These are phyloP conservation scores for Lanmaoa pseudosensibilis DNA, from an alignment of 768 basidiomycete genomes.

Conservation along the genomic window DNA sequence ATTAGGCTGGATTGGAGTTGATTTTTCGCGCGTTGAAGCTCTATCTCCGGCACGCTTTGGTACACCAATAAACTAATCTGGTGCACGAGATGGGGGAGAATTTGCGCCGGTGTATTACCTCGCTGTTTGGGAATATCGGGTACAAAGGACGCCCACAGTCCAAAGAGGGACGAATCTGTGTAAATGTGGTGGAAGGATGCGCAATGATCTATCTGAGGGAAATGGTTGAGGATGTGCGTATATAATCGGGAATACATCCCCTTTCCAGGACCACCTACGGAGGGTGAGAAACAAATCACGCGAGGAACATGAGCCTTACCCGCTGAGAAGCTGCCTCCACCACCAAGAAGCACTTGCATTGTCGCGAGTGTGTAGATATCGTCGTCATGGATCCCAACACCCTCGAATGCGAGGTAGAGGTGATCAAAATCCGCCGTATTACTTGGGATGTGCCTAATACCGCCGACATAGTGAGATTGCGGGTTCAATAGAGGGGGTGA, in stretches of 20 bases:
- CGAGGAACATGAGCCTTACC: constrained; percentile 39
- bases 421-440: constrained; percentile 78
- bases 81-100: constrained; percentile 82
- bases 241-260: constrained; percentile 99
- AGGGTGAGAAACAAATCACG: constrained; percentile 5
- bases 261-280: constrained; percentile 88
- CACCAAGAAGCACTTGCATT: constrained; percentile 92
- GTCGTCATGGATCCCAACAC: constrained; percentile 84
- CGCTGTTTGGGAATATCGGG: constrained; percentile 56
- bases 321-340: constrained; percentile 95
- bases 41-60: constrained; percentile 58
- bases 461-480: constrained; percentile 77
- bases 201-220: constrained; percentile 92
- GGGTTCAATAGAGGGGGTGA: constrained; percentile 16
- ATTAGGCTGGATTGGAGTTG: constrained; percentile 90
- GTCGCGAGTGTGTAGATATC: constrained; percentile 93
- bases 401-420: constrained; percentile 90
- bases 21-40: constrained; percentile 88
- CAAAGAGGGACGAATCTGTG: constrained; percentile 90
- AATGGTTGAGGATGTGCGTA: constrained; percentile 93
- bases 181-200: constrained; percentile 98
- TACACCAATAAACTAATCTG: constrained; percentile 84
- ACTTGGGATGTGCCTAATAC: constrained; percentile 68
- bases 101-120: constrained; percentile 65
- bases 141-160: constrained; percentile 83